Base-by-base conservation (phyloP, 495 filamentous ascomycete genomes). In the Haplographium delicatum region DNA sequence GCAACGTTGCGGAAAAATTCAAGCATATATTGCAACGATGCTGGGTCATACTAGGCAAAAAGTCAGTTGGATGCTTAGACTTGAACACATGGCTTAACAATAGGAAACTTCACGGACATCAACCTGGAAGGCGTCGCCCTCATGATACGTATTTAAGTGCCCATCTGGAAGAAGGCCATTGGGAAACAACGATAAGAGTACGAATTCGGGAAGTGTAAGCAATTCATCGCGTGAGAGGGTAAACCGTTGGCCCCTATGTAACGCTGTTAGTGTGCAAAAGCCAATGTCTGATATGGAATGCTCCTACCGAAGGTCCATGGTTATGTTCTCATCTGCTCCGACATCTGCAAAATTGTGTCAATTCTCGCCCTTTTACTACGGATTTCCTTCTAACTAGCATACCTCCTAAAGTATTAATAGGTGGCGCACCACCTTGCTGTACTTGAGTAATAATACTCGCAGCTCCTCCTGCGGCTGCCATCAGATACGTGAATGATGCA, bases 401-500 rank as follows among this genome's bases (percentile, higher is more conserved):
- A 91, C 91, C 91, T 79, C 87, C 88, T 50, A 96, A 70, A 47
- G 84, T 84, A 66, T 91, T 94, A 47, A 95, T 83, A 11, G 88
- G 85, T 56, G 89, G 88, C 19, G 78, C 76, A 50, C 86, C 91
- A 55, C 85, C 83, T 67, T 96, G 93, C 61, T 93, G 88, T 47
- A 98, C 93, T 72, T 98, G 93, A 68, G 93, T 98, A 69, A 98
- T 91, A 64, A 98, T 95, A 81, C 91, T 96, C 71, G 91, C 84
- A 57, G 90, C 88, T 68, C 90, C 93, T 76, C 89, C 91, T 68
- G 91, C 89, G 63, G 89, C 85, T 69, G 91, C 89, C 94, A 97
- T 97, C 59, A 94, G 83, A 82, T 96, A 98, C 60, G 87, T 85
- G 63, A 98, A 98, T 38, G 86, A 89, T 39, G 85, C 81, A 66